Conservation (phyloP, 164 flowering plant genomes). For the Brasenia schreberi region DNA sequence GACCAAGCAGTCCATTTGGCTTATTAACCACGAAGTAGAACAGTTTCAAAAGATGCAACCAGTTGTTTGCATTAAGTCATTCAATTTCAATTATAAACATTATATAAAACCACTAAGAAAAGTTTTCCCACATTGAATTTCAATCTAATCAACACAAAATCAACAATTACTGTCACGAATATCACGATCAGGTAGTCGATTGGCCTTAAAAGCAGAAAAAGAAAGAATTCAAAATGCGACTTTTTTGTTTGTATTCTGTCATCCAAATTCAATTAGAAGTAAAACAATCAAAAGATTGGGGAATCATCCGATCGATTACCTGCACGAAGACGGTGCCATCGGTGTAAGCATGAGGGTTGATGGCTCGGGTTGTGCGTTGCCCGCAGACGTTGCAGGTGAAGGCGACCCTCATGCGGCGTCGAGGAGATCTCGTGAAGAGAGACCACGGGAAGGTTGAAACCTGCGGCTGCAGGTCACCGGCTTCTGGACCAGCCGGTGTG, state of each 20-base stretch:
- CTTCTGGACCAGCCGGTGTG: conserved; percentile 25
- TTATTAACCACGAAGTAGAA: background rate
- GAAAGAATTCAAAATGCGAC: background rate
- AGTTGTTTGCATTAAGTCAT: too few species aligned
- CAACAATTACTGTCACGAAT: background rate
- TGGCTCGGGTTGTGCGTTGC: conserved; percentile 86
- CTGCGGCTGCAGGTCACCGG: conserved; percentile 12
- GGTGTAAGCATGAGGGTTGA: conserved; percentile 90
- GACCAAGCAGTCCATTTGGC: background rate
- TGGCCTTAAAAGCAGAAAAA: background rate
- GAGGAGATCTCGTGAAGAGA: conserved; percentile 84
- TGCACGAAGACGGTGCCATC: conserved; percentile 96
- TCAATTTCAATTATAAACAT: too few species aligned
- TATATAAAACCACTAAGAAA: background rate
- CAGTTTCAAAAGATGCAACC: too few species aligned
- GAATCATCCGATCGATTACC: conserved; percentile 19
- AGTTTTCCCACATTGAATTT: background rate
- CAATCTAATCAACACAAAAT: background rate
- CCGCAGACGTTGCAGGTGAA: conserved; percentile 89
- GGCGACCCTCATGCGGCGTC: conserved; percentile 85
- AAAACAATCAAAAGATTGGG: background rate
- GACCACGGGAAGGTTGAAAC: conserved; percentile 94
- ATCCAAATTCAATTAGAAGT: background rate
- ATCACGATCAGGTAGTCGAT: background rate
- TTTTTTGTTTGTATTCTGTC: background rate